phyloP scores from a whole-genome alignment of 257 asterid genomes.

The Solanum peruvianum region DNA sequence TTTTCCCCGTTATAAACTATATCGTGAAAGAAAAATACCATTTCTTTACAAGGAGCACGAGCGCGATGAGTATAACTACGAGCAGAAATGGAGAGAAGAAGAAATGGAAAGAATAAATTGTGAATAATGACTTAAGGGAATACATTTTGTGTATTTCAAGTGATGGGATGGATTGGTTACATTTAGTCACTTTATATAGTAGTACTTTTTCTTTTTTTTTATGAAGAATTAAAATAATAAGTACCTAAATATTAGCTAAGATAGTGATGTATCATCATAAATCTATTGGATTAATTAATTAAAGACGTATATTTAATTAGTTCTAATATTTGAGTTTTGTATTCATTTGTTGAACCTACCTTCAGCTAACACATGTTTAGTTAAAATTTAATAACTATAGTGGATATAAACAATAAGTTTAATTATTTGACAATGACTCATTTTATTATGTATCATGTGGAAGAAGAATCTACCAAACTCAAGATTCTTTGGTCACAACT shows the following conservation, averaged over 20 bases:
- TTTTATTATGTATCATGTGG: background rate
- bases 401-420: background rate
- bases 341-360: background rate
- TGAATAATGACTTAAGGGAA: background rate
- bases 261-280: background rate
- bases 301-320: background rate
- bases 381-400: background rate
- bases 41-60: constrained; percentile 11
- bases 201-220: no score
- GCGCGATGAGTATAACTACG: background rate
- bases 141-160: background rate
- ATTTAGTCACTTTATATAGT: background rate
- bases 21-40: constrained; percentile 27
- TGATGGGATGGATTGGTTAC: background rate
- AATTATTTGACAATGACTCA: background rate
- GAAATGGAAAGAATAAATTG: background rate
- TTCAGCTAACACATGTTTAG: background rate
- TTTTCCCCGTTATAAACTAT: constrained; percentile 27
- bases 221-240: background rate
- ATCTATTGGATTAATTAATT: background rate
- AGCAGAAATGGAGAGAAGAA: background rate
- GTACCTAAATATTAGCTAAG: background rate
- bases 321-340: background rate
- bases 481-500: background rate
- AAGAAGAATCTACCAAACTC: background rate